These are phyloP conservation scores for Neurospora sp. DNA, from an alignment of 495 filamentous ascomycete genomes.

Conservation along the genomic window DNA sequence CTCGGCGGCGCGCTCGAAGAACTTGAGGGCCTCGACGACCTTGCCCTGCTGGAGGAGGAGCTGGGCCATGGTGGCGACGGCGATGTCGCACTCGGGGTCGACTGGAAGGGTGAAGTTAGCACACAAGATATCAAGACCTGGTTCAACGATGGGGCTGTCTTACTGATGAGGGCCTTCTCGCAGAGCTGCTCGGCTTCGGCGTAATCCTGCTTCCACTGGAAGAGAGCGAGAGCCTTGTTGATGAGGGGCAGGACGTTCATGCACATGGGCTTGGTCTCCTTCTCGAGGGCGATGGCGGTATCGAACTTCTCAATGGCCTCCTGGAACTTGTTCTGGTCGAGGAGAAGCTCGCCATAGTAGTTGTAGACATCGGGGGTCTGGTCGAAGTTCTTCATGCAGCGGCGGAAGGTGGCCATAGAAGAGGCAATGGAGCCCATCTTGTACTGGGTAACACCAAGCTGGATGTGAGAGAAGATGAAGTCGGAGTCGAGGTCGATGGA, in stretches of 20 bases:
- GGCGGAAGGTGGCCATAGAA: constrained; percentile 94
- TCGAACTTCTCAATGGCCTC: constrained; percentile 99
- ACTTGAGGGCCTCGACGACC: constrained; percentile 87
- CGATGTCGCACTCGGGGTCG: constrained; percentile 97
- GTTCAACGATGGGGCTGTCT: constrained; percentile 22
- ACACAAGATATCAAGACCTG: neutral
- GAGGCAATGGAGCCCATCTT: constrained; percentile 99
- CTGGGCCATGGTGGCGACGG: constrained; percentile 98
- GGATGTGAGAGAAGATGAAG: constrained; percentile 99
- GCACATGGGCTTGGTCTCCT: constrained; percentile 76
- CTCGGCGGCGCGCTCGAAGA: constrained; percentile 93
- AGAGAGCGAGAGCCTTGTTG: constrained; percentile 93
- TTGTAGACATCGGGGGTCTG: constrained; percentile 97
- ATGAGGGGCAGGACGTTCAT: constrained; percentile 98
- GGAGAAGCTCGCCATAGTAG: constrained; percentile 96
- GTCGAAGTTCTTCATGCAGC: constrained; percentile 97
- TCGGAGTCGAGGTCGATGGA: constrained; percentile 91
- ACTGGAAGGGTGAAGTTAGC: constrained; percentile 47
- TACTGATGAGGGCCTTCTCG: constrained; percentile 95
- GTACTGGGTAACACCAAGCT: constrained; percentile 98
- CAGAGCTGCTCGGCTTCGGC: constrained; percentile 89
- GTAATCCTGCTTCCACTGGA: constrained; percentile 98
- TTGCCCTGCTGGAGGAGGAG: constrained; percentile 96
- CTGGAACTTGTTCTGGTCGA: constrained; percentile 90
- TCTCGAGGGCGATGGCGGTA: constrained; percentile 95